Evolutionary conservation across 2,329 filamentous ascomycete species (phyloP).

Genomic region (Mycosphaerella sp.): DNA sequence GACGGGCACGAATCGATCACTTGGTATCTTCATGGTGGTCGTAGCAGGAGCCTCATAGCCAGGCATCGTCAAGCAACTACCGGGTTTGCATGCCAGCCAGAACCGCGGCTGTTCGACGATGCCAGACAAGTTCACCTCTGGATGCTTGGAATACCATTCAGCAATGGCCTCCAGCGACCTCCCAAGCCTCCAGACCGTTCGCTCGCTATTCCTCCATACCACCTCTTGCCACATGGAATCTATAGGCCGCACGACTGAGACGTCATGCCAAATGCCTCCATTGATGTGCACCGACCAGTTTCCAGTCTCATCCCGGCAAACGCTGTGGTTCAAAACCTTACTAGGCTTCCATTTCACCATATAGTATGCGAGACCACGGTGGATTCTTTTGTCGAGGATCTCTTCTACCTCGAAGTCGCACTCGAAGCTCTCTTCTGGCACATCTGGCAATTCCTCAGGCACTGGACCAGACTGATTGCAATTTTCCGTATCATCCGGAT

Average conservation of each 20-base stretch:
- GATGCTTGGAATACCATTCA: too few species aligned
- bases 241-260: neutral
- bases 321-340: neutral
- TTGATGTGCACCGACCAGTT: neutral
- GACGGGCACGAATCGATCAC: too few species aligned
- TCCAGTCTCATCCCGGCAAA: neutral
- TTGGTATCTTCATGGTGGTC: neutral
- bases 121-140: too few species aligned
- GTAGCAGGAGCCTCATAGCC: too few species aligned
- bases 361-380: conserved; percentile 1
- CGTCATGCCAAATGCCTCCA: neutral
- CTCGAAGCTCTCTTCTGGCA: neutral
- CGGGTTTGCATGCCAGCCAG: too few species aligned
- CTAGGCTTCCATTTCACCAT: neutral
- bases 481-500: neutral
- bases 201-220: too few species aligned
- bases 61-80: too few species aligned
- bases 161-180: too few species aligned
- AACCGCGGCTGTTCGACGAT: too few species aligned
- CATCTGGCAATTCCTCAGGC: neutral
- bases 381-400: neutral
- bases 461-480: neutral
- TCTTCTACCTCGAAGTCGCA: conserved; percentile 3
- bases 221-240: too few species aligned
- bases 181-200: too few species aligned